Conservation (phyloP, 169 alveolate genomes). For the Eimeria tenella region DNA sequence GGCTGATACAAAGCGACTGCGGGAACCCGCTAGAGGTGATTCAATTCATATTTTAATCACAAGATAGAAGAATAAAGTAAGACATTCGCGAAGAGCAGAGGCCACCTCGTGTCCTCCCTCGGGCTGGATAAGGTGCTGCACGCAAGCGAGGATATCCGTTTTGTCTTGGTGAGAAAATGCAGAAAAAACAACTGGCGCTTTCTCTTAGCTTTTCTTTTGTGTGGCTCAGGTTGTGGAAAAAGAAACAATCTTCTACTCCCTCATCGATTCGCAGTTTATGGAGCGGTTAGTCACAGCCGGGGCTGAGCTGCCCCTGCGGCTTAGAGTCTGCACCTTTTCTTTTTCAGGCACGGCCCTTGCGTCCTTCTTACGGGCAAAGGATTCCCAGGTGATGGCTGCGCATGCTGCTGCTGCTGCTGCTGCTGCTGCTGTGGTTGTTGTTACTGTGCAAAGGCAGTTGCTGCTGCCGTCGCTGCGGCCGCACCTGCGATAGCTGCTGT, state of each 20-base stretch:
- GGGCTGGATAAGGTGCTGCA: not conserved
- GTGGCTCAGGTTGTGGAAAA: not conserved
- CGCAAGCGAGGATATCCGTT: not conserved
- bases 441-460: too few species aligned
- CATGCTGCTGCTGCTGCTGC: too few species aligned
- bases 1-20: not conserved
- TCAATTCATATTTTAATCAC: too few species aligned
- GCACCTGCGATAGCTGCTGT: too few species aligned
- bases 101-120: not conserved
- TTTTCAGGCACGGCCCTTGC: not conserved
- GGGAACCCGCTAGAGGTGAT: not conserved
- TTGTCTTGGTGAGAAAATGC: not conserved
- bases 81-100: not conserved
- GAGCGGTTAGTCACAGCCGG: not conserved
- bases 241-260: conserved; percentile 21
- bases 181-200: not conserved
- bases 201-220: not conserved
- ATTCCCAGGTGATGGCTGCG: not conserved
- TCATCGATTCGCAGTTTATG: not conserved
- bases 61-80: too few species aligned
- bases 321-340: not conserved
- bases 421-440: too few species aligned
- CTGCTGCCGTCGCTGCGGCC: too few species aligned
- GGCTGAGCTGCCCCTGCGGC: not conserved
- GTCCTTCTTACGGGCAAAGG: conserved; percentile 12